Conservation (phyloP, 306 rosid species). For the Parietaria judaica region DNA sequence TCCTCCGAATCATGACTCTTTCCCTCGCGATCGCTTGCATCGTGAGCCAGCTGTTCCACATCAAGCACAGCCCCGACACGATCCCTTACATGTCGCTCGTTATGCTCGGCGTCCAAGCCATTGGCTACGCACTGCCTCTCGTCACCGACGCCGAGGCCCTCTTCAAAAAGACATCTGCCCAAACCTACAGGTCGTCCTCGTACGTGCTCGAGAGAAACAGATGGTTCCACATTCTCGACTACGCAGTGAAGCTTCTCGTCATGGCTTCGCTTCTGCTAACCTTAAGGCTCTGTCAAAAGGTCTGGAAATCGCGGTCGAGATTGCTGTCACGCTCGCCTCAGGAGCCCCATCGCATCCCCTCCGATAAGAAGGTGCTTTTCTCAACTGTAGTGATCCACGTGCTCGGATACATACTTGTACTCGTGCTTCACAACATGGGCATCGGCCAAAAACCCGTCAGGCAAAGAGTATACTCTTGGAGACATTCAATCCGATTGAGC, state of each 20-base stretch:
- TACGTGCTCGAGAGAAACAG: slow-evolving; percentile 42
- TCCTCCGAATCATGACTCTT: slow-evolving; percentile 74
- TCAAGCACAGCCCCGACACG: slow-evolving; percentile 45
- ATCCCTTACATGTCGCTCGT: slow-evolving; percentile 68
- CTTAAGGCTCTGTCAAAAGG: slow-evolving; percentile 80
- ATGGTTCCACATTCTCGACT: slow-evolving; percentile 59
- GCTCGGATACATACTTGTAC: slow-evolving; percentile 48
- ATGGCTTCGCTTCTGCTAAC: slow-evolving; percentile 62
- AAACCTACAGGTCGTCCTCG: slow-evolving; percentile 42
- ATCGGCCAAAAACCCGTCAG: slow-evolving; percentile 32
- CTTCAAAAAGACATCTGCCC: slow-evolving; percentile 48
- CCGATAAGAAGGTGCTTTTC: slow-evolving; percentile 60
- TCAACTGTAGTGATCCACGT: slow-evolving; percentile 44
- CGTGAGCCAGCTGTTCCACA: slow-evolving; percentile 60
- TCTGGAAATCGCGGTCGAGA: slow-evolving; percentile 78
- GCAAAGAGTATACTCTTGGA: slow-evolving; percentile 18
- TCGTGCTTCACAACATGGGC: slow-evolving; percentile 37
- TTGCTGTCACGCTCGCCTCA: slow-evolving; percentile 45
- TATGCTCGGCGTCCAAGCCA: slow-evolving; percentile 73
- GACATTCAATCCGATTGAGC: slow-evolving; percentile 25
- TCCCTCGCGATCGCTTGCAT: slow-evolving; percentile 63
- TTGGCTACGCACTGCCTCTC: slow-evolving; percentile 75
- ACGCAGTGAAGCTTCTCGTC: slow-evolving; percentile 65
- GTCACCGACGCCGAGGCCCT: slow-evolving; percentile 84
- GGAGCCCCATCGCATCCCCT: slow-evolving; percentile 50